A percentile compares a stretch with the other conserved stretches of the same genome.
Conservation (phyloP, 2,329 filamentous ascomycete species). For the Alternaria dauci region DNA sequence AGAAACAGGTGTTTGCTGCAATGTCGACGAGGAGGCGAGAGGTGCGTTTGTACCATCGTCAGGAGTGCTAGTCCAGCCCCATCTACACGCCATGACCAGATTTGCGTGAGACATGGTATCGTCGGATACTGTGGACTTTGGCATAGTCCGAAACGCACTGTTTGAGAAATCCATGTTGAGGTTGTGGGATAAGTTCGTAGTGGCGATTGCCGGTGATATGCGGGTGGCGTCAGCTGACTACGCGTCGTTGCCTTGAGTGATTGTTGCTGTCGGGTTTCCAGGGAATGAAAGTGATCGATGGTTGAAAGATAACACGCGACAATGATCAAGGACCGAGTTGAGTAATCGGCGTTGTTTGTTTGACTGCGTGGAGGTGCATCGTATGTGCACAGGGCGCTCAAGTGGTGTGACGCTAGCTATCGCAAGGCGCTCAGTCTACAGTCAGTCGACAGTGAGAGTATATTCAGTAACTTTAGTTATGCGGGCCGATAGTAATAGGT, state of each 20-base stretch:
- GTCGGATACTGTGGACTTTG: slow-evolving; percentile 34
- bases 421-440: slow-evolving; percentile 13
- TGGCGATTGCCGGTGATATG: slow-evolving; percentile 4
- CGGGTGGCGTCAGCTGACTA: slow-evolving; percentile 36
- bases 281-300: slow-evolving; percentile 8
- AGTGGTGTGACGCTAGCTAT: slow-evolving; percentile 31
- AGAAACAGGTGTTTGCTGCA: slow-evolving; percentile 19
- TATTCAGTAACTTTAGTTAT: slow-evolving; percentile 12
- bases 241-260: slow-evolving; percentile 34
- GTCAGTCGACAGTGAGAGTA: slow-evolving; percentile 6
- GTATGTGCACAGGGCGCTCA: slow-evolving; percentile 34
- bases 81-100: slow-evolving; percentile 45
- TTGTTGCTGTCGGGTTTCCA: not conserved
- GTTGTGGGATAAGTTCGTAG: slow-evolving; percentile 6
- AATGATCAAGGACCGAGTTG: slow-evolving; percentile 17
- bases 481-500: slow-evolving; percentile 22
- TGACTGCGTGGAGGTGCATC: slow-evolving; percentile 33
- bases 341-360: slow-evolving; percentile 25
- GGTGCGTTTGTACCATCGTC: slow-evolving; percentile 23
- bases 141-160: slow-evolving; percentile 31
- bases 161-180: slow-evolving; percentile 44
- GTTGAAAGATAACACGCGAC: slow-evolving; percentile 3
- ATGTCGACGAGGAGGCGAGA: slow-evolving; percentile 9
- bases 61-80: slow-evolving; percentile 45
- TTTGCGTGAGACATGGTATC: slow-evolving; percentile 47